Conservation (phyloP, 1,284 basidiomycete genomes). For the Meripilus lineatus region DNA sequence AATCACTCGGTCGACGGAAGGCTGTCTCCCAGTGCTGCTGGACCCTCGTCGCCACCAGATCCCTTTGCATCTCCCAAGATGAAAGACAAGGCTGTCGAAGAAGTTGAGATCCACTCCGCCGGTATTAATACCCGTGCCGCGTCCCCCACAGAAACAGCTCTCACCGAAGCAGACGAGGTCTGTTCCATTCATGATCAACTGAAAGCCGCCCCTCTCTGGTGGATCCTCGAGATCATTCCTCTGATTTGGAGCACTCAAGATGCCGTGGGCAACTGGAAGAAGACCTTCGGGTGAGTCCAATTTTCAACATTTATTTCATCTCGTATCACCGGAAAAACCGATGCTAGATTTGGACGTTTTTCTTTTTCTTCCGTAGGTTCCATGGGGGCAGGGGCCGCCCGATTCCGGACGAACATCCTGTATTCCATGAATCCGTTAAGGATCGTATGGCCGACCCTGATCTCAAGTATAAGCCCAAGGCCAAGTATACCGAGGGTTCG, state of each 20-base stretch:
- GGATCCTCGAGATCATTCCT: slow-evolving; percentile 40
- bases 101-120: background rate
- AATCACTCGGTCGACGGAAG: background rate
- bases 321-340: background rate
- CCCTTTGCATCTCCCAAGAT: background rate
- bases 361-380: slow-evolving; percentile 18
- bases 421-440: slow-evolving; percentile 50
- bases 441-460: slow-evolving; percentile 39
- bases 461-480: slow-evolving; percentile 47
- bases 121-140: background rate
- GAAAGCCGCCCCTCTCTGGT: slow-evolving; percentile 27
- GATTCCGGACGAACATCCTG: slow-evolving; percentile 36
- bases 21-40: background rate
- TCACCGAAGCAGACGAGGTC: background rate
- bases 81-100: background rate
- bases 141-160: background rate
- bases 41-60: background rate
- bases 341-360: background rate
- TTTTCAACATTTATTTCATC: background rate
- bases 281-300: slow-evolving; percentile 27
- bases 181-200: slow-evolving; percentile 33
- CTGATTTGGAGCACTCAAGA: slow-evolving; percentile 33
- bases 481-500: slow-evolving; percentile 40
- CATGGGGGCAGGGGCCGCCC: slow-evolving; percentile 45
- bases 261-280: slow-evolving; percentile 28